Evolutionary conservation across 1,284 basidiomycete genomes (phyloP).

Genomic region (Omphalotus olearius): DNA sequence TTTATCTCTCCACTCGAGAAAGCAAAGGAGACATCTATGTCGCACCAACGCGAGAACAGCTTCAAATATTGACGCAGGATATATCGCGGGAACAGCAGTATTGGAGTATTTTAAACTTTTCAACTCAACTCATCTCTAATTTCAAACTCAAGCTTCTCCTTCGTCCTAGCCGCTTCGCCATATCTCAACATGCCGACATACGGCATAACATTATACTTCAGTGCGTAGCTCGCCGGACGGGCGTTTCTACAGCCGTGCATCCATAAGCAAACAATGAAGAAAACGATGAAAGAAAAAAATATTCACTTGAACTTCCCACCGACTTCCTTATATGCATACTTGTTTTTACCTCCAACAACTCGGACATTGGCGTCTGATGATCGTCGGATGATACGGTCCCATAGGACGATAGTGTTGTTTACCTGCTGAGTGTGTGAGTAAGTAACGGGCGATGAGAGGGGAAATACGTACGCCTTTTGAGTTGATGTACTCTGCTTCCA

Average conservation of each 20-base stretch:
- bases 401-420: conserved; percentile 81
- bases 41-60: too few relatives aligned
- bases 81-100: too few relatives aligned
- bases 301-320: conserved; percentile 76
- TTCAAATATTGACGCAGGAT: too few relatives aligned
- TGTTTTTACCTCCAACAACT: conserved; percentile 62
- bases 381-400: conserved; percentile 84
- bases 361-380: conserved; percentile 73
- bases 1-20: too few relatives aligned
- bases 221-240: conserved; percentile 62
- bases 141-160: conserved; percentile 43
- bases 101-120: too few relatives aligned
- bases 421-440: conserved; percentile 38
- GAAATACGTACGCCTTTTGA: conserved; percentile 55
- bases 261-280: conserved; percentile 5
- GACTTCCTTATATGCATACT: conserved; percentile 77
- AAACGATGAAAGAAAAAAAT: neutral
- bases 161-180: conserved; percentile 68
- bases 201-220: conserved; percentile 91
- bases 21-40: too few relatives aligned
- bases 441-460: conserved; percentile 5
- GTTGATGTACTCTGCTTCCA: conserved; percentile 77
- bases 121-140: conserved; percentile 3
- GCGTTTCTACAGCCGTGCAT: conserved; percentile 44
- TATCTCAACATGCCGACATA: conserved; percentile 78